Percentiles rank a stretch among this genome's conserved stretches.
Evolutionary conservation across 345 rosid genomes (phyloP).

Genomic region (Ricinus communis): DNA sequence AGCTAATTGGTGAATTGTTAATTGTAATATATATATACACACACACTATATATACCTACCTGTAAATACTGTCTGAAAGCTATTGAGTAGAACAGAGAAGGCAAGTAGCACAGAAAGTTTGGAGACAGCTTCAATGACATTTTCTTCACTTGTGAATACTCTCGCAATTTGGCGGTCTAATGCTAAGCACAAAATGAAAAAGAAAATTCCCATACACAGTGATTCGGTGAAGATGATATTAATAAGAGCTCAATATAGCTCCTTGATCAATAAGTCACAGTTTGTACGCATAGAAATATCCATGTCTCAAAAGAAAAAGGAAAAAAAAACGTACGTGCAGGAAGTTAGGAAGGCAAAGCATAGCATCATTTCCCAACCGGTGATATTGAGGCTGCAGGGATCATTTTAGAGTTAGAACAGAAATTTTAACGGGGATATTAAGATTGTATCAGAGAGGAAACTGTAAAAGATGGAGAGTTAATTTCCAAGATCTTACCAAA

Average conservation of each 20-base stretch:
- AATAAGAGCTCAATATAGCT: conserved; percentile 3
- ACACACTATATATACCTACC: conserved; percentile 24
- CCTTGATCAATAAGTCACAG: neutral
- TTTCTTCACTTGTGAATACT: conserved; percentile 38
- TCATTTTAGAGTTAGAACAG: neutral
- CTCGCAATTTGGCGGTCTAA: conserved; percentile 44
- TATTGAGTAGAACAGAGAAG: conserved; percentile 62
- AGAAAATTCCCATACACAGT: conserved; percentile 37
- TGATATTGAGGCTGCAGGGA: conserved; percentile 42
- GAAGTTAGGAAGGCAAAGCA: conserved; percentile 56
- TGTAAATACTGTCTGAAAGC: conserved; percentile 57
- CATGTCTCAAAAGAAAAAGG: neutral
- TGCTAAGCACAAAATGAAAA: conserved; percentile 38
- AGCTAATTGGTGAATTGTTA: too few species aligned
- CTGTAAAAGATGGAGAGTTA: neutral
- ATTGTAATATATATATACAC: too few species aligned
- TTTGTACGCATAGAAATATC: neutral
- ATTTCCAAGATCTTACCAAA: conserved; percentile 52
- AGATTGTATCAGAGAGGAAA: neutral
- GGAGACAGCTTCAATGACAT: conserved; percentile 43
- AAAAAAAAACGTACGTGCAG: conserved; percentile 29
- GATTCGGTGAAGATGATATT: conserved; percentile 45
- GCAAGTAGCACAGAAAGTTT: conserved; percentile 57
- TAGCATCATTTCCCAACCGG: conserved; percentile 52
- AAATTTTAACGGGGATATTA: neutral